phyloP scores from a whole-genome alignment of 1,139 yeast species.

The Wickerhamomyces sp. region DNA sequence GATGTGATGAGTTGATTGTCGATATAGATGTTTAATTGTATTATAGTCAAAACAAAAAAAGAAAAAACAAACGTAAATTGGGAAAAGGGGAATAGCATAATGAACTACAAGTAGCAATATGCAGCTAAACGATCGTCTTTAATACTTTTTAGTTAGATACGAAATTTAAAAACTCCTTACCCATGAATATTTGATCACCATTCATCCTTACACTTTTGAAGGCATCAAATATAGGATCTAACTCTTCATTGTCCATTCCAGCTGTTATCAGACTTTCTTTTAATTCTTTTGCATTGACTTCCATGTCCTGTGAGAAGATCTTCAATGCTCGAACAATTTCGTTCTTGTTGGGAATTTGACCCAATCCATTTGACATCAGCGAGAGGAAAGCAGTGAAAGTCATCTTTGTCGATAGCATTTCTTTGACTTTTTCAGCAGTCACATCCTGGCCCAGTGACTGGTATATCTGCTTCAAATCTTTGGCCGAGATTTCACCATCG shows the following conservation, averaged over 20 bases:
- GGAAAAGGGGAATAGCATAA: neutral
- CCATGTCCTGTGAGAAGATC: constrained; percentile 45
- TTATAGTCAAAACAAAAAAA: neutral
- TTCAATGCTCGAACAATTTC: constrained; percentile 62
- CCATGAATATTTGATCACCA: constrained; percentile 51
- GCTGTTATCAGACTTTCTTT: constrained; percentile 46
- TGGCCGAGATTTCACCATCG: constrained; percentile 58
- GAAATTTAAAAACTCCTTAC: constrained; percentile 57
- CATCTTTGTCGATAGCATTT: constrained; percentile 51
- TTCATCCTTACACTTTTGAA: constrained; percentile 54
- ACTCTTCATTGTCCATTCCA: constrained; percentile 48
- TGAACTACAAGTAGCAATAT: too few species aligned
- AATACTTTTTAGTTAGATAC: constrained; percentile 23
- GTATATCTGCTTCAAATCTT: constrained; percentile 57
- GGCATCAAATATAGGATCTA: constrained; percentile 48
- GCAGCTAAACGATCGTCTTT: neutral
- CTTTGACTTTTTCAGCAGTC: constrained; percentile 36
- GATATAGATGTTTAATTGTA: constrained; percentile 40
- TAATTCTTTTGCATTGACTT: constrained; percentile 46
- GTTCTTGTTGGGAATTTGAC: constrained; percentile 51
- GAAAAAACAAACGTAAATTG: neutral
- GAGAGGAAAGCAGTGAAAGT: constrained; percentile 70
- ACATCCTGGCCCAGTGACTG: constrained; percentile 43
- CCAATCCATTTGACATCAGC: constrained; percentile 57
- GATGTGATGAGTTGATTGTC: constrained; percentile 93